A percentile compares a stretch with the other conserved stretches of the same genome.
phyloP scores from a whole-genome alignment of 2,329 filamentous ascomycete genomes.

The Arthrobotrys sinensis region DNA sequence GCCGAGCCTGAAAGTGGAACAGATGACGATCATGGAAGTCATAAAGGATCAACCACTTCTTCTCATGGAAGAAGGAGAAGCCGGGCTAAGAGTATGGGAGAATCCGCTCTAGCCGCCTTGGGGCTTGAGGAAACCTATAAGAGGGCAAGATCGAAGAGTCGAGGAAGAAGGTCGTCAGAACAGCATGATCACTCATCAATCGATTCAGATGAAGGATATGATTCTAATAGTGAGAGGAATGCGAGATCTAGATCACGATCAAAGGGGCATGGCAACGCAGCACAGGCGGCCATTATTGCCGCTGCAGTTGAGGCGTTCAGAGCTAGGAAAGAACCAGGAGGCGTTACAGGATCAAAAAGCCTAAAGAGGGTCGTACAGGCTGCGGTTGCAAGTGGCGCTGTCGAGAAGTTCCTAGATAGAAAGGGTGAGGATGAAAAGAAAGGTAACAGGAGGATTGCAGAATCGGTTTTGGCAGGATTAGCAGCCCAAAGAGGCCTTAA shows the following conservation, averaged over 20 bases:
- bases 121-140: constrained; percentile 48
- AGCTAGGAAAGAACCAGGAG: constrained; percentile 55
- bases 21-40: constrained; percentile 32
- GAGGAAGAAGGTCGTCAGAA: constrained; percentile 11
- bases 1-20: constrained; percentile 33
- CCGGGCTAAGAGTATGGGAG: constrained; percentile 48
- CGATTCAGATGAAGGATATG: constrained; percentile 53
- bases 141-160: constrained; percentile 46
- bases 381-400: constrained; percentile 48
- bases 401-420: constrained; percentile 53
- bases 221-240: constrained; percentile 44
- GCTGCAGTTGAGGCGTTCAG: constrained; percentile 56
- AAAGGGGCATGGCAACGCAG: constrained; percentile 34
- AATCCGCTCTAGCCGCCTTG: constrained; percentile 45
- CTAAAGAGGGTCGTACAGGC: constrained; percentile 55
- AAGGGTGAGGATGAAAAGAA: constrained; percentile 50
- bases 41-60: constrained; percentile 3
- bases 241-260: constrained; percentile 39
- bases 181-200: background rate
- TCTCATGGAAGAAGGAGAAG: constrained; percentile 39
- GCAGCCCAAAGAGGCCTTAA: constrained; percentile 53
- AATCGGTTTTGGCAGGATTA: constrained; percentile 51
- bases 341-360: constrained; percentile 51
- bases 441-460: constrained; percentile 48
- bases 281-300: constrained; percentile 53